Evolutionary conservation across 306 rosid species (phyloP).

Genomic region (Lablab purpureus): DNA sequence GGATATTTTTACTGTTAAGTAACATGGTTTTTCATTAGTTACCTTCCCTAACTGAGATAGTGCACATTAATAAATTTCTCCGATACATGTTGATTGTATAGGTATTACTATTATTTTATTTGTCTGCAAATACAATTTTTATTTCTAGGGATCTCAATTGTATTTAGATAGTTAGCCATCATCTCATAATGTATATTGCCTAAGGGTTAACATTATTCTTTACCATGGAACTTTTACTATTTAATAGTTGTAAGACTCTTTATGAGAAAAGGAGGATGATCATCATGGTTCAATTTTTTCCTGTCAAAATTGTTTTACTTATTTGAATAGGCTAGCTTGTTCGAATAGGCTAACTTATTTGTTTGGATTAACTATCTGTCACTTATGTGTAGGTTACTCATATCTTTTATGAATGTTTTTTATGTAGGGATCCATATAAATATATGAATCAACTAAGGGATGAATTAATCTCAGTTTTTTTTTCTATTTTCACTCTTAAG

Average conservation of each 20-base stretch:
- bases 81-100: background rate
- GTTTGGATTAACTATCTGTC: no score
- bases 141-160: constrained; percentile 13
- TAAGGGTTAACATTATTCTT: background rate
- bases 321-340: no score
- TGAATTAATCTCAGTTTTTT: no score
- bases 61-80: constrained; percentile 13
- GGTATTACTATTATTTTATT: background rate
- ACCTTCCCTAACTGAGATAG: constrained; percentile 4
- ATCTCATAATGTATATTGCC: constrained; percentile 9
- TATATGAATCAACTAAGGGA: no score
- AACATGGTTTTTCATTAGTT: constrained; percentile 8
- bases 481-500: no score
- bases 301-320: no score
- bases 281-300: background rate
- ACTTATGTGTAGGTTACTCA: no score
- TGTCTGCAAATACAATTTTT: constrained; percentile 3
- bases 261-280: background rate
- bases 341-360: no score
- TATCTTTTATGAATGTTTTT: no score
- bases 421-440: no score
- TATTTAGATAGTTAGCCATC: constrained; percentile 1
- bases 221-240: background rate
- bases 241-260: background rate
- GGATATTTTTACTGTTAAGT: constrained; percentile 28